Percentiles rank a stretch among this genome's conserved stretches.
Conservation (phyloP, 2,329 filamentous ascomycete genomes). For the Blastomyces parvus region DNA sequence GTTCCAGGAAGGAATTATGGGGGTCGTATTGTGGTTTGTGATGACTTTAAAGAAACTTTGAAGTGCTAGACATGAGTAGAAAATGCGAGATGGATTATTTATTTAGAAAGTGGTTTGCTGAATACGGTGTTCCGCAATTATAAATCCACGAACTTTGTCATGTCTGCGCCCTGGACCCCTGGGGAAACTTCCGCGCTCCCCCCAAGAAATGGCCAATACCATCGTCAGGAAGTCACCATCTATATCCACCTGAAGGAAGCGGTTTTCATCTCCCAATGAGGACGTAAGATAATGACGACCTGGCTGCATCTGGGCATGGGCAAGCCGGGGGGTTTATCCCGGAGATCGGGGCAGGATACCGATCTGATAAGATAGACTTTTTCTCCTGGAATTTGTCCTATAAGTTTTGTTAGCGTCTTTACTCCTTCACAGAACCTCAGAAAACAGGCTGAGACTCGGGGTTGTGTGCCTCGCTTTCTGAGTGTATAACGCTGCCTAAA, state of each 20-base stretch:
- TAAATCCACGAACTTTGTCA: background rate
- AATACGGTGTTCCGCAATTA: background rate
- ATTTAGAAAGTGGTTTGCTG: background rate
- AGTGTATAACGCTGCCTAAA: background rate
- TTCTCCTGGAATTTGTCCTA: background rate
- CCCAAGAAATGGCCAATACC: background rate
- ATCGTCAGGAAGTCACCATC: background rate
- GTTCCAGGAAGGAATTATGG: background rate
- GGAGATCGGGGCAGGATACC: constrained; percentile 2
- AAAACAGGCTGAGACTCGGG: background rate
- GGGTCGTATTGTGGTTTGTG: background rate
- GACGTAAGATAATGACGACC: background rate
- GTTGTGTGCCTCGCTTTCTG: background rate
- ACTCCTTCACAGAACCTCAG: background rate
- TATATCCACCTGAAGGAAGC: background rate
- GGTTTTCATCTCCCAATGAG: background rate
- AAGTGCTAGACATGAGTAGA: background rate
- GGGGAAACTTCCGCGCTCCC: background rate
- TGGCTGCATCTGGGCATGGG: background rate
- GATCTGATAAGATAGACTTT: constrained; percentile 9
- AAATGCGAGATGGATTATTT: background rate
- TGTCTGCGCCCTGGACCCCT: background rate
- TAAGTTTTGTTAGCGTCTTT: background rate
- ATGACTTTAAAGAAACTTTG: background rate
- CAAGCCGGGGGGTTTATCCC: background rate